These are phyloP conservation scores for Backusella australiensis DNA, from an alignment of 192 early-diverging fungal genomes.

Conservation along the genomic window DNA sequence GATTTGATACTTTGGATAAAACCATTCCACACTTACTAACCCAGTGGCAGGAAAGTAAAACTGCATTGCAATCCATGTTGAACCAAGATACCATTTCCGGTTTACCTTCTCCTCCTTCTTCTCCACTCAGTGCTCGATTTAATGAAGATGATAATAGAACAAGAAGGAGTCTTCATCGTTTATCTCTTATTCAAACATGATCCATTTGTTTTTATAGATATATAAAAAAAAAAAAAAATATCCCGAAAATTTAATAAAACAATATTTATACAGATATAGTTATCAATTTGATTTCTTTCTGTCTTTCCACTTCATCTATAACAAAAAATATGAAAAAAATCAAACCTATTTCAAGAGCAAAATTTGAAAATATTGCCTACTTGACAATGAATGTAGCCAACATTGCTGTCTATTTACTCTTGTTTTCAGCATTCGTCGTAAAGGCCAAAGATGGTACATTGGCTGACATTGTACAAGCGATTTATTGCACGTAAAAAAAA, in stretches of 20 bases:
- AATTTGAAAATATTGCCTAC: constrained; percentile 5
- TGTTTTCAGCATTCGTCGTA: constrained; percentile 3
- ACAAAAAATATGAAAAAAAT: not conserved
- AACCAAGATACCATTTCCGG: constrained; percentile 12
- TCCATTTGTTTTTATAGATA: not conserved
- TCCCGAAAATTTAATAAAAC: not conserved
- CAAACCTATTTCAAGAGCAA: constrained; percentile 3
- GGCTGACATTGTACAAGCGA: constrained; percentile 11
- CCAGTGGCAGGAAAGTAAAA: constrained; percentile 50
- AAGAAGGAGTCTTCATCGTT: not conserved
- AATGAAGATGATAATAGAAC: not conserved
- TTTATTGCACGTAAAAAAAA: constrained; percentile 18
- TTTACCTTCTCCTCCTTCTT: constrained; percentile 28
- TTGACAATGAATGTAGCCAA: constrained; percentile 7
- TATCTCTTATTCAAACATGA: not conserved
- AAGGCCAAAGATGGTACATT: constrained; percentile 14
- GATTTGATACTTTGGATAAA: constrained; percentile 35
- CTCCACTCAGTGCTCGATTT: constrained; percentile 12
- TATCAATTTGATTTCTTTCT: not conserved
- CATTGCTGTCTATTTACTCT: not conserved
- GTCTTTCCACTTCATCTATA: not conserved
- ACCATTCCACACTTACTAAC: constrained; percentile 43
- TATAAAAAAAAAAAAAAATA: not conserved
- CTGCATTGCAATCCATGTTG: constrained; percentile 33
- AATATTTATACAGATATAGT: not conserved